These are phyloP conservation scores for Claviceps capensis DNA, from an alignment of 2,329 filamentous ascomycete genomes.

Conservation along the genomic window DNA sequence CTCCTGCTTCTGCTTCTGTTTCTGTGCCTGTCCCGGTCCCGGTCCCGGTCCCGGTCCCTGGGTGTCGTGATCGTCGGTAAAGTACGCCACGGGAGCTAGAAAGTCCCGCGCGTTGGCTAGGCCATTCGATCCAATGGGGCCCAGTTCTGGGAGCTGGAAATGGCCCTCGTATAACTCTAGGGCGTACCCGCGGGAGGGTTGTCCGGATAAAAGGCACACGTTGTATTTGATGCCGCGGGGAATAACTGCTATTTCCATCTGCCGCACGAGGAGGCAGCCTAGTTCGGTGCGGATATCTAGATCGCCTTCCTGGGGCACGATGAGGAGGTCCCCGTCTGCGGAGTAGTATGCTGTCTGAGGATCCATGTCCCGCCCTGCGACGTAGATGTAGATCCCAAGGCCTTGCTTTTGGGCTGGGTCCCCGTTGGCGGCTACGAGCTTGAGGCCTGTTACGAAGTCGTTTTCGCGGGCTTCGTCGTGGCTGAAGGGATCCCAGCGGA, in stretches of 20 bases:
- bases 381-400: conserved; percentile 68
- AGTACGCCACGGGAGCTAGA: conserved; percentile 55
- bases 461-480: conserved; percentile 40
- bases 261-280: conserved; percentile 59
- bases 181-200: conserved; percentile 55
- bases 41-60: too few relatives aligned
- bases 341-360: conserved; percentile 69
- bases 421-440: conserved; percentile 65
- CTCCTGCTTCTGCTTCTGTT: too few relatives aligned
- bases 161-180: conserved; percentile 62
- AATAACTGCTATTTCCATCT: conserved; percentile 65
- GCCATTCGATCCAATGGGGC: conserved; percentile 59
- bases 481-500: conserved; percentile 73
- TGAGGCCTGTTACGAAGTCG: conserved; percentile 44
- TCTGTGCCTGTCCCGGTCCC: too few relatives aligned
- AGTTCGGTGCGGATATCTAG: conserved; percentile 69
- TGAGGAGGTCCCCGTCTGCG: conserved; percentile 65
- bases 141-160: conserved; percentile 57
- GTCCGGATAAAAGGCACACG: conserved; percentile 44
- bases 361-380: conserved; percentile 65
- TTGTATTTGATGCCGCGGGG: conserved; percentile 63
- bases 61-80: conserved; percentile 41
- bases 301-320: conserved; percentile 61
- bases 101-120: conserved; percentile 68
- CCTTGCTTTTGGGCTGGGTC: conserved; percentile 69